Base-by-base conservation (phyloP, 2,329 filamentous ascomycete species). In the Hypoxylon sp. region DNA sequence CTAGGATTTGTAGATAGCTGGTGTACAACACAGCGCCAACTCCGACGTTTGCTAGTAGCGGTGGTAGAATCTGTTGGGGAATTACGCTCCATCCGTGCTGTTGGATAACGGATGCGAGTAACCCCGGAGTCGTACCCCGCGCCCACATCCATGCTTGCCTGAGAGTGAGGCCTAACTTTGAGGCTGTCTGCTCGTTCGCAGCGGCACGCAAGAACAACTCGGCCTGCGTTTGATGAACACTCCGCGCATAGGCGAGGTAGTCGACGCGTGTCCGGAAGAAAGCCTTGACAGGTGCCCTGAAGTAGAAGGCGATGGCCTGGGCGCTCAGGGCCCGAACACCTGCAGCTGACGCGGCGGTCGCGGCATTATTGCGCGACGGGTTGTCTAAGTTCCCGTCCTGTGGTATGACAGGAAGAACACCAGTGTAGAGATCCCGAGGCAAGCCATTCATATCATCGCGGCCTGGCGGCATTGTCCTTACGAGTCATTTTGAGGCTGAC, bases 201-300 rank as follows among this genome's bases (percentile, higher is more conserved):
- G 79, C 79, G 30, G 80, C 81, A 65, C 77, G 77, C 49, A 79
- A 73, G 48, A 84, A 73, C 22, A 77, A 64, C 56, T 80, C 74
- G 1, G 78, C 79, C 64, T 85, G 83, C 37, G 84, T 81, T 70
- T 86, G 80, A 68, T 88, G 85, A 2, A 89, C 77, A 14, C 79
- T 83, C 30, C 88, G 83, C 2, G 87, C 88, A 68, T 88, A 89
- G 1, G 86, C 86, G 17, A 89, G 84, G 73, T 94, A 97, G 83
- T 98, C 95, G 71, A 98, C 94, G 65, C 95, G 85, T 1, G 93
- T 95, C 68, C 93, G 89, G 81, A 98, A 97, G 79, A 98, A 98
- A 14, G 94, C 92, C 81, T 97, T 97, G 59, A 94, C 92, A 0
- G 95, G 95, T 0, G 94, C 93, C 63, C 94, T 87, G 78, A 97